Percentiles rank a stretch among this genome's conserved stretches.
phyloP scores from a whole-genome alignment of 257 asterid species.

The Solanum pimpinellifolium region DNA sequence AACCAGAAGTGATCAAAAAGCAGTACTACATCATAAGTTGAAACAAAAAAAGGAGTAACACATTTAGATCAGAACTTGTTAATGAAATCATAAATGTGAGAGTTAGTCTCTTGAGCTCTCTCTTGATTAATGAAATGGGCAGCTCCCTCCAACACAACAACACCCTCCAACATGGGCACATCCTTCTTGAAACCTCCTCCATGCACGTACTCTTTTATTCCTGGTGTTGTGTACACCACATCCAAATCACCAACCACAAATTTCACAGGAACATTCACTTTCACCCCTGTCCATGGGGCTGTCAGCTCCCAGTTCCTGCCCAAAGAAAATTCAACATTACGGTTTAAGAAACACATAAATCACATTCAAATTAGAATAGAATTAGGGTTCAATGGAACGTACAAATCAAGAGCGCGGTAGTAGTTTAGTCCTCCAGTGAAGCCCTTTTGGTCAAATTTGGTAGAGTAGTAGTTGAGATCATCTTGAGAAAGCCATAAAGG shows the following conservation, averaged over 20 bases:
- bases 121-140: slow-evolving; percentile 91
- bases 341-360: background rate
- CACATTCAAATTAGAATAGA: background rate
- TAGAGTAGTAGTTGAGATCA: slow-evolving; percentile 53
- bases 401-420: slow-evolving; percentile 75
- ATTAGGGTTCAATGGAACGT: background rate
- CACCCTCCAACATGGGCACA: slow-evolving; percentile 67
- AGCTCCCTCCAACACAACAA: slow-evolving; percentile 47
- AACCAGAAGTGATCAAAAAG: background rate
- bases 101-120: slow-evolving; percentile 42
- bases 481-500: slow-evolving; percentile 61
- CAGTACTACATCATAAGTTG: background rate
- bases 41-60: background rate
- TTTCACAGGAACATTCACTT: slow-evolving; percentile 63
- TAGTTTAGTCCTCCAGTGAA: slow-evolving; percentile 91
- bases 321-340: background rate
- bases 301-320: slow-evolving; percentile 88
- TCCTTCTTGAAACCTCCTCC: slow-evolving; percentile 74
- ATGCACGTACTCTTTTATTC: slow-evolving; percentile 77
- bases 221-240: slow-evolving; percentile 70
- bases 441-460: slow-evolving; percentile 43
- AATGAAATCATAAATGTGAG: slow-evolving; percentile 43
- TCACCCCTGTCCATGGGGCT: slow-evolving; percentile 65
- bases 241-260: slow-evolving; percentile 66
- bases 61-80: slow-evolving; percentile 12